Percentiles rank a stretch among this genome's conserved stretches.
phyloP scores from a whole-genome alignment of 768 basidiomycete genomes.

The Vishniacozyma victoriae region DNA sequence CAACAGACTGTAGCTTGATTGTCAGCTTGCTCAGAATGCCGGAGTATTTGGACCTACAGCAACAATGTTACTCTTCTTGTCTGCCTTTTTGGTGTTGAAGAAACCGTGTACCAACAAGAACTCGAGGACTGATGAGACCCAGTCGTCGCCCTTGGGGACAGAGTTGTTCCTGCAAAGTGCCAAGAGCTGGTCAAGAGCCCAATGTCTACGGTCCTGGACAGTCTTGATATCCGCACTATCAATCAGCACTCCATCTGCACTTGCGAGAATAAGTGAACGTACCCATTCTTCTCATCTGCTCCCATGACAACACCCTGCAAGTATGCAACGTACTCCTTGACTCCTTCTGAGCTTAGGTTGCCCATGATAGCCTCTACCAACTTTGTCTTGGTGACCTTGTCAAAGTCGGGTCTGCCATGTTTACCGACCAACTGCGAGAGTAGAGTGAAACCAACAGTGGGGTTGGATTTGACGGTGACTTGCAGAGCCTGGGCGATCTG shows the following conservation, averaged over 20 bases:
- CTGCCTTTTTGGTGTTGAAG: conserved; percentile 68
- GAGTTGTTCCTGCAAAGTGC: conserved; percentile 70
- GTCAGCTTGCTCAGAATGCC: background rate
- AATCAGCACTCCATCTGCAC: background rate
- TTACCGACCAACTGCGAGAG: conserved; percentile 77
- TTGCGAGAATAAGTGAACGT: conserved; percentile 2
- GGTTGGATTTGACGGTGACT: conserved; percentile 64
- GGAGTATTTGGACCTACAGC: conserved; percentile 53
- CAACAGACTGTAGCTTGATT: conserved; percentile 57
- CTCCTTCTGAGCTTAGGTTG: conserved; percentile 66
- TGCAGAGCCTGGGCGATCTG: conserved; percentile 76
- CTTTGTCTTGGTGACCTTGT: conserved; percentile 85
- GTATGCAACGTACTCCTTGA: conserved; percentile 68
- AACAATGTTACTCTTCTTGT: conserved; percentile 58
- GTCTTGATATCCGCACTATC: conserved; percentile 35
- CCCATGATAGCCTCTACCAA: conserved; percentile 78
- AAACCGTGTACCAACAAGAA: conserved; percentile 78
- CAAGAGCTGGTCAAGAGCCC: conserved; percentile 82
- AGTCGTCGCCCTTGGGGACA: conserved; percentile 69
- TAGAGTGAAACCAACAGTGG: conserved; percentile 73
- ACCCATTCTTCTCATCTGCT: conserved; percentile 49
- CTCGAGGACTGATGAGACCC: conserved; percentile 68
- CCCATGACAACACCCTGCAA: conserved; percentile 61
- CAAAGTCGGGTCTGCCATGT: conserved; percentile 79
- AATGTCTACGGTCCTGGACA: conserved; percentile 55